Evolutionary conservation across 768 basidiomycete genomes (phyloP).

Genomic region (Neoboletus magnificus): DNA sequence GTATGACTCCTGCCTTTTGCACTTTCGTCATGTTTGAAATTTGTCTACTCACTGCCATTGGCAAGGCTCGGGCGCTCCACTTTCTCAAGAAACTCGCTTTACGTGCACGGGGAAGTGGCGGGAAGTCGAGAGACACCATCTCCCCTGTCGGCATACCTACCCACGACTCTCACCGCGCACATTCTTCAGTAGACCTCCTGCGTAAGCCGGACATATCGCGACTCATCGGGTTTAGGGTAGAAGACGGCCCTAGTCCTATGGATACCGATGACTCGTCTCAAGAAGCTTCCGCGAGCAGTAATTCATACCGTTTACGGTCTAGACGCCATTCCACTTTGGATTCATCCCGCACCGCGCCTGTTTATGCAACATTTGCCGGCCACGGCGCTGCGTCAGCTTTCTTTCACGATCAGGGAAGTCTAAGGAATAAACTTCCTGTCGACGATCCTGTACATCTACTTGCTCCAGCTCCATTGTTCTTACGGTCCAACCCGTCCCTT

Average conservation of each 20-base stretch:
- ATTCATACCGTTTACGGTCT: constrained; percentile 17
- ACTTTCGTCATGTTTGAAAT: constrained; percentile 14
- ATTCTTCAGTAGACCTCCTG: constrained; percentile 35
- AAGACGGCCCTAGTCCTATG: constrained; percentile 23
- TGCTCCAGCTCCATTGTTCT: constrained; percentile 15
- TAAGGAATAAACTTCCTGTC: not conserved
- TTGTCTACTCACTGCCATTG: not conserved
- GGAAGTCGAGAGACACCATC: constrained; percentile 28
- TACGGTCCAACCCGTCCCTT: constrained; percentile 9
- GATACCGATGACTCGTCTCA: constrained; percentile 33
- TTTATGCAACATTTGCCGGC: constrained; percentile 10
- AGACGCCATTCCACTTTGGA: constrained; percentile 27
- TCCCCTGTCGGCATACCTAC: constrained; percentile 23
- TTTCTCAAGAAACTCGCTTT: constrained; percentile 38
- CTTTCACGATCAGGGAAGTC: constrained; percentile 9
- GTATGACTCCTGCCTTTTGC: constrained; percentile 16
- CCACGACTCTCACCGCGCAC: constrained; percentile 24
- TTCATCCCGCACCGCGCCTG: constrained; percentile 4
- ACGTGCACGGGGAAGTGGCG: constrained; percentile 32
- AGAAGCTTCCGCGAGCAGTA: constrained; percentile 25
- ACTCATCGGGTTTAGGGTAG: constrained; percentile 23
- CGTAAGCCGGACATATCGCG: constrained; percentile 25
- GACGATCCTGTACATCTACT: constrained; percentile 6
- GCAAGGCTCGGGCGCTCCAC: constrained; percentile 34
- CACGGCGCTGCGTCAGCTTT: constrained; percentile 9